These are phyloP conservation scores for Pouteria campechiana DNA, from an alignment of 179 eudicot species.

Conservation along the genomic window DNA sequence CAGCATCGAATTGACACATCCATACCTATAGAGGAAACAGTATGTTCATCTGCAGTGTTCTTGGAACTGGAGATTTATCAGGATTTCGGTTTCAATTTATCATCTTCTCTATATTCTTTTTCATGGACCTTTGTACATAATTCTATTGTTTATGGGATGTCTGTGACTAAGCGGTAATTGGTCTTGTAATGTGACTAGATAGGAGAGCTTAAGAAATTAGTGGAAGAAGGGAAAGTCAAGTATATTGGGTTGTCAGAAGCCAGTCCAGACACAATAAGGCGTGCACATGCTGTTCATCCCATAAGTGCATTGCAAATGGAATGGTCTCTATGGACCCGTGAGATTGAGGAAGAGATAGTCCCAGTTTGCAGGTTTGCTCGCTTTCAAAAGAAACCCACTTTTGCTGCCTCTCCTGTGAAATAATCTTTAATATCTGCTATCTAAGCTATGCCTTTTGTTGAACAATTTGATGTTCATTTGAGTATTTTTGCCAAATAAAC, in stretches of 20 bases:
- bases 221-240: constrained; percentile 58
- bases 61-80: no score
- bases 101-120: neutral
- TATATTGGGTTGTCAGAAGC: constrained; percentile 58
- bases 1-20: constrained; percentile 35
- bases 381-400: no score
- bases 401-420: no score
- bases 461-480: no score
- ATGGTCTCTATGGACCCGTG: constrained; percentile 54
- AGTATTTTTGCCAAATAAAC: no score
- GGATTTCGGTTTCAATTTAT: neutral
- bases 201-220: constrained; percentile 56
- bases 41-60: no score
- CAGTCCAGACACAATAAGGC: constrained; percentile 35
- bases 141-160: neutral
- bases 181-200: constrained; percentile 12
- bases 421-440: no score
- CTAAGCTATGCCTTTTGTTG: no score
- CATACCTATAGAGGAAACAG: constrained; percentile 40
- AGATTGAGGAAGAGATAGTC: constrained; percentile 47
- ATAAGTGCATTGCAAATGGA: constrained; percentile 54
- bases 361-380: constrained; percentile 35
- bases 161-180: neutral
- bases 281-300: constrained; percentile 58
- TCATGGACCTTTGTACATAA: neutral